Evolutionary conservation across 169 alveolate genomes (phyloP).

Genomic region (Plasmodium berghei): DNA sequence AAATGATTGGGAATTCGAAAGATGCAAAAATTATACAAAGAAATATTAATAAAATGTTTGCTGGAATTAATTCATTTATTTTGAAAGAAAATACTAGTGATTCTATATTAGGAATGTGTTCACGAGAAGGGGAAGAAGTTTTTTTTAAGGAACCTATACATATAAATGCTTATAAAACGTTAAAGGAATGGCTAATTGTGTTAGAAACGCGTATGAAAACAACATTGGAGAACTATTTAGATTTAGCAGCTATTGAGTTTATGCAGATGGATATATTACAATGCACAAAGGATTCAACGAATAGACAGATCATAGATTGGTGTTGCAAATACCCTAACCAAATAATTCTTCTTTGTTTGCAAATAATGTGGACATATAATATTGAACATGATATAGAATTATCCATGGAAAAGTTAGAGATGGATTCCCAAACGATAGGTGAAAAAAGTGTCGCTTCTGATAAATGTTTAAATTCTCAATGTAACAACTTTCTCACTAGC

Average conservation of each 20-base stretch:
- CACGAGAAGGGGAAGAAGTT: conserved; percentile 92
- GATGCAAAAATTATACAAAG: conserved; percentile 95
- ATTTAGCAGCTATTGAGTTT: conserved; percentile 87
- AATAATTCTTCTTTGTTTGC: conserved; percentile 88
- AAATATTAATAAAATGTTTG: conserved; percentile 98
- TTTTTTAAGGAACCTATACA: conserved; percentile 85
- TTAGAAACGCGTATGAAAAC: conserved; percentile 87
- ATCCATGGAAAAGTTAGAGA: neutral
- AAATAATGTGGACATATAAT: conserved; percentile 90
- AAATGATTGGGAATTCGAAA: conserved; percentile 97
- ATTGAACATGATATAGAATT: conserved; percentile 83
- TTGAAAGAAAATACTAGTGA: conserved; percentile 87
- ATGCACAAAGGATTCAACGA: conserved; percentile 32
- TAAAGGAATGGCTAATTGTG: conserved; percentile 92
- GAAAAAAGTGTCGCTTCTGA: neutral
- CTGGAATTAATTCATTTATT: conserved; percentile 95
- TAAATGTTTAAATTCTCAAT: conserved; percentile 32
- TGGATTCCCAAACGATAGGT: conserved; percentile 15
- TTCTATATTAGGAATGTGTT: conserved; percentile 89
- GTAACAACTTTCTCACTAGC: conserved; percentile 76
- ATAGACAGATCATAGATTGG: conserved; percentile 80
- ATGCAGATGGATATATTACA: conserved; percentile 78
- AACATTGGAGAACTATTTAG: conserved; percentile 89
- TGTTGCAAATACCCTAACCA: conserved; percentile 89
- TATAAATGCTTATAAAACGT: conserved; percentile 88